Evolutionary conservation across 1,284 basidiomycete species (phyloP).

Genomic region (Trametes pubescens): DNA sequence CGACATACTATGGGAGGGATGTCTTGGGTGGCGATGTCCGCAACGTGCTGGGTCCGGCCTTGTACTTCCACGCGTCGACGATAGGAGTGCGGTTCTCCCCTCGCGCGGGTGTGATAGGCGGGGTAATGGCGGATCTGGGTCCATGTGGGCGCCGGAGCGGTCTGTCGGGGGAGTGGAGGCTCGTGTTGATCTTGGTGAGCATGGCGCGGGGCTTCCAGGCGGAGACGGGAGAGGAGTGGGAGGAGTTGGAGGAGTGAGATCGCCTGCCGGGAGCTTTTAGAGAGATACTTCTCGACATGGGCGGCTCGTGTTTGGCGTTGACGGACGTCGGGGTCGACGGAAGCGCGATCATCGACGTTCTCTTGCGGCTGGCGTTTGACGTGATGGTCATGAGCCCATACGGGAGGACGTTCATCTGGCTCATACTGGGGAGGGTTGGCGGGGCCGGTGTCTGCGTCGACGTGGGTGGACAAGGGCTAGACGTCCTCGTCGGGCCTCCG

Average conservation of each 20-base stretch:
- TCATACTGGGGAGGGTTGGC: slow-evolving; percentile 15
- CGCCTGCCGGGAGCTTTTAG: slow-evolving; percentile 25
- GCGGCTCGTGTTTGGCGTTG: slow-evolving; percentile 16
- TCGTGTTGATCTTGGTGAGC: slow-evolving; percentile 33
- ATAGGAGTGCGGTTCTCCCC: slow-evolving; percentile 22
- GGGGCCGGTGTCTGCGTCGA: neutral
- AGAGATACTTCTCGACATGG: slow-evolving; percentile 17
- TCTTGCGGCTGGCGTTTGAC: slow-evolving; percentile 29
- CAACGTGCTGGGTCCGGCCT: slow-evolving; percentile 21
- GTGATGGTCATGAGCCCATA: slow-evolving; percentile 27
- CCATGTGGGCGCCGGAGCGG: slow-evolving; percentile 29
- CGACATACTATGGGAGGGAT: slow-evolving; percentile 30
- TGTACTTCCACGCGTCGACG: slow-evolving; percentile 25
- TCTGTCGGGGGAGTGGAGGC: slow-evolving; percentile 27
- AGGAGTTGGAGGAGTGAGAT: slow-evolving; percentile 2
- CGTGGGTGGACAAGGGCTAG: slow-evolving; percentile 1
- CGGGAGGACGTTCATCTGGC: slow-evolving; percentile 16
- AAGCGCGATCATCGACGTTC: slow-evolving; percentile 32
- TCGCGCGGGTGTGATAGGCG: slow-evolving; percentile 21
- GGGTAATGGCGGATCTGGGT: slow-evolving; percentile 27
- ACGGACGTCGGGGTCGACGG: slow-evolving; percentile 30
- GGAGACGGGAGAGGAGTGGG: slow-evolving; percentile 9
- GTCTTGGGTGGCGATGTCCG: slow-evolving; percentile 27
- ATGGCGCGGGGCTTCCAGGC: slow-evolving; percentile 19
- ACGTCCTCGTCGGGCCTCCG: slow-evolving; percentile 3